Percentiles rank a stretch among this genome's conserved stretches.
phyloP scores from a whole-genome alignment of 208 protist genomes.

The Trypanosoma cruzi region DNA sequence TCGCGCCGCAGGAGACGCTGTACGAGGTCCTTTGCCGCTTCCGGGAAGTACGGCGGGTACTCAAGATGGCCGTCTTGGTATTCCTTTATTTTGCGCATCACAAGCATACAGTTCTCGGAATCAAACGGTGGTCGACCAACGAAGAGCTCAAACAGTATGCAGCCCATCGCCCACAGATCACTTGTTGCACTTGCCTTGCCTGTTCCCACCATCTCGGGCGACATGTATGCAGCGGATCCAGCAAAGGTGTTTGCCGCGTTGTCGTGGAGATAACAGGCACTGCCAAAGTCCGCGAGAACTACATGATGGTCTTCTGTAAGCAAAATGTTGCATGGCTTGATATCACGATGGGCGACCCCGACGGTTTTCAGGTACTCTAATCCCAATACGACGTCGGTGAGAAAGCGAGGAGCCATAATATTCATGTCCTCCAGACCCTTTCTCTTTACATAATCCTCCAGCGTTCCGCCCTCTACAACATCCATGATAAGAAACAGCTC shows the following conservation, averaged over 20 bases:
- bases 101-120: conserved; percentile 54
- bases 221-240: conserved; percentile 81
- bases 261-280: conserved; percentile 50
- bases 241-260: conserved; percentile 53
- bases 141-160: conserved; percentile 73
- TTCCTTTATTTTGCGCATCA: conserved; percentile 60
- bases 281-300: conserved; percentile 88
- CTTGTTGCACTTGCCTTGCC: conserved; percentile 59
- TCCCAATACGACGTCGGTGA: conserved; percentile 79
- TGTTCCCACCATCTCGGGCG: conserved; percentile 64
- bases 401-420: conserved; percentile 67
- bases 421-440: conserved; percentile 54
- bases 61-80: conserved; percentile 28
- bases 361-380: conserved; percentile 73
- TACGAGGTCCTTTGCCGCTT: conserved; percentile 73
- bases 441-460: conserved; percentile 56
- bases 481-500: conserved; percentile 83
- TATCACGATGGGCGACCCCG: conserved; percentile 82
- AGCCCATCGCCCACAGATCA: conserved; percentile 90
- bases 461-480: conserved; percentile 66
- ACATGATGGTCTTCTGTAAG: conserved; percentile 64
- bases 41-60: conserved; percentile 47
- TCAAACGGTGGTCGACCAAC: conserved; percentile 61
- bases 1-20: conserved; percentile 64
- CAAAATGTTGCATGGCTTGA: conserved; percentile 89